Percentiles rank a stretch among this genome's conserved stretches.
Conservation (phyloP, 345 rosid species). For the Salix brachista region DNA sequence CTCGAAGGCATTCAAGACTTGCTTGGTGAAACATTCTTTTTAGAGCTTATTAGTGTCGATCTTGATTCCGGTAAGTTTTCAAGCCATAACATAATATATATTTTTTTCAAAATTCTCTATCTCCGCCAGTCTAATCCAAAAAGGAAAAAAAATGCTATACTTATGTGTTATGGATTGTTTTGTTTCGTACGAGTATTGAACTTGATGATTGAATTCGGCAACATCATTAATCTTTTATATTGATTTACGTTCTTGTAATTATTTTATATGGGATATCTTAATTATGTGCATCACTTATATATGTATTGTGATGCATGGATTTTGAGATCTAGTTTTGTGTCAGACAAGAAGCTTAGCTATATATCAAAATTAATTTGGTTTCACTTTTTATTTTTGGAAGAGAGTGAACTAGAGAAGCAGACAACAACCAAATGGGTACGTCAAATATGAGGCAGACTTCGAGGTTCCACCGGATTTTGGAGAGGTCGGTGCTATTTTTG, state of each 20-base stretch:
- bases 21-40: constrained; percentile 40
- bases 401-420: constrained; percentile 36
- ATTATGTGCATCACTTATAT: too few relatives aligned
- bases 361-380: not conserved
- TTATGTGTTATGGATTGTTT: too few relatives aligned
- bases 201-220: too few relatives aligned
- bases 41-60: constrained; percentile 56
- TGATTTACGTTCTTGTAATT: too few relatives aligned
- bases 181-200: too few relatives aligned
- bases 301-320: too few relatives aligned
- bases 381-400: constrained; percentile 19
- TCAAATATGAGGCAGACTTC: constrained; percentile 52
- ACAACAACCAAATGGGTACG: constrained; percentile 23
- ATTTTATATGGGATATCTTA: too few relatives aligned
- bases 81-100: not conserved
- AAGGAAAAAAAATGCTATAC: too few relatives aligned
- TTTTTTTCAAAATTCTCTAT: too few relatives aligned
- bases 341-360: not conserved
- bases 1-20: constrained; percentile 41
- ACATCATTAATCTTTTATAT: too few relatives aligned
- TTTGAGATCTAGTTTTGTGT: not conserved
- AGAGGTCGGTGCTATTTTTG: constrained; percentile 48
- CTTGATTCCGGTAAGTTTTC: constrained; percentile 49
- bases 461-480: constrained; percentile 52
- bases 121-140: too few relatives aligned